Conservation (phyloP, 179 eudicot species). For the Sideroxylon spinosum region DNA sequence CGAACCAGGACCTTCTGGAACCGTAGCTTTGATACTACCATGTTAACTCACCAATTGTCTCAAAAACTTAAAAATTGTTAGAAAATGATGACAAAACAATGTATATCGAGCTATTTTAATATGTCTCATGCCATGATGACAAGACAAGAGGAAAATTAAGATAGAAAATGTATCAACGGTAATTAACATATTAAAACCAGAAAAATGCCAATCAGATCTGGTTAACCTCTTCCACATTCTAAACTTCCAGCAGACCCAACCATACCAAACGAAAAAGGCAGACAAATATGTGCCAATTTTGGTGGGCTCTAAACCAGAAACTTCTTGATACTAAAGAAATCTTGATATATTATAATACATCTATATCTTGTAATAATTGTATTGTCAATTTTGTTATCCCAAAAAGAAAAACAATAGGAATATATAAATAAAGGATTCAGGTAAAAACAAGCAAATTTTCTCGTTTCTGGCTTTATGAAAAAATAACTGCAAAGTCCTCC, state of each 20-base stretch:
- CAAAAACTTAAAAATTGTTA: too few species aligned
- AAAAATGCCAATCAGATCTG: not conserved
- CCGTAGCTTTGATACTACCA: too few species aligned
- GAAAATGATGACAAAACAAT: too few species aligned
- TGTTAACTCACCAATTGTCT: too few species aligned
- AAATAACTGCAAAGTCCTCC: too few species aligned
- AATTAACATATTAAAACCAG: conserved; percentile 3
- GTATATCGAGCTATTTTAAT: too few species aligned
- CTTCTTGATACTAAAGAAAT: not conserved
- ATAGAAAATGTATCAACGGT: not conserved
- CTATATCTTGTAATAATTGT: not conserved
- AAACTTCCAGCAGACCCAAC: not conserved
- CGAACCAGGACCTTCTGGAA: too few species aligned
- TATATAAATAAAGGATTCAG: not conserved
- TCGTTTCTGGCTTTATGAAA: not conserved
- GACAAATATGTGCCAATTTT: not conserved
- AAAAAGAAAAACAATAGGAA: not conserved
- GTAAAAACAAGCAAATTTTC: not conserved
- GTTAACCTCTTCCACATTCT: not conserved
- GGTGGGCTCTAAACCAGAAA: not conserved
- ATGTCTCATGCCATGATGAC: not conserved
- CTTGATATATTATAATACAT: not conserved
- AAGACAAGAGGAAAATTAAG: not conserved
- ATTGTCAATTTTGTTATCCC: not conserved
- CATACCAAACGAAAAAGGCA: too few species aligned